Conservation (phyloP, 495 filamentous ascomycete species). For the Podospora pseudopauciseta region DNA sequence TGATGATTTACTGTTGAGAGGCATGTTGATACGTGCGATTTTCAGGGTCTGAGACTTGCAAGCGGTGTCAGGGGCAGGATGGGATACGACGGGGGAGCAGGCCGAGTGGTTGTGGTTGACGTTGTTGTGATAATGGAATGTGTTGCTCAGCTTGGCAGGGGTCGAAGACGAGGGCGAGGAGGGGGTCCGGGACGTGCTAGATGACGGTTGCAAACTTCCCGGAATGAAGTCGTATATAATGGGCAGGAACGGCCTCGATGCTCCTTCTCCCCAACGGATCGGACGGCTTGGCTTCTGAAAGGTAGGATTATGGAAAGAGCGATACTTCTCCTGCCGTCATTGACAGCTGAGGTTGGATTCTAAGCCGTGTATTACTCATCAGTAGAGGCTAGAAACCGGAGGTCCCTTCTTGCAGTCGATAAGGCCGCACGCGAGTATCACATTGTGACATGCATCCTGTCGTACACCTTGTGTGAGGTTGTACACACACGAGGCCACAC, state of each 20-base stretch:
- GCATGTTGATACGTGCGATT: not conserved
- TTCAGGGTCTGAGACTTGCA: conserved; percentile 1
- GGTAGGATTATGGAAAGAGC: not conserved
- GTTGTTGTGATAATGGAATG: not conserved
- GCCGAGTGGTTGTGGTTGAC: not conserved
- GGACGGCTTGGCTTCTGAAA: not conserved
- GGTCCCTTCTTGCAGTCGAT: not conserved
- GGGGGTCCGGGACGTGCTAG: not conserved
- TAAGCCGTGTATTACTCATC: not conserved
- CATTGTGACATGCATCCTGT: not conserved
- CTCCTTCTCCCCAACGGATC: not conserved
- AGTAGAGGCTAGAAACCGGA: not conserved
- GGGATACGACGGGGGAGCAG: not conserved
- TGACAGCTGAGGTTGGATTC: not conserved
- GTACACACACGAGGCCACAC: not conserved
- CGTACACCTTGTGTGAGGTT: not conserved
- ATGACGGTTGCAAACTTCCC: not conserved
- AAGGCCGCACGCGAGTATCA: not conserved
- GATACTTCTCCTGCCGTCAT: not conserved
- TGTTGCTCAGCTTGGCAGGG: not conserved
- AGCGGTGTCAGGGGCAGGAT: not conserved
- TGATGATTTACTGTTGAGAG: not conserved
- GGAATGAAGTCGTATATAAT: not conserved
- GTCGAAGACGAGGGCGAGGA: not conserved
- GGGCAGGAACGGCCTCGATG: not conserved